These are phyloP conservation scores for Prunus kanzakura DNA, from an alignment of 306 rosid genomes.

Conservation along the genomic window DNA sequence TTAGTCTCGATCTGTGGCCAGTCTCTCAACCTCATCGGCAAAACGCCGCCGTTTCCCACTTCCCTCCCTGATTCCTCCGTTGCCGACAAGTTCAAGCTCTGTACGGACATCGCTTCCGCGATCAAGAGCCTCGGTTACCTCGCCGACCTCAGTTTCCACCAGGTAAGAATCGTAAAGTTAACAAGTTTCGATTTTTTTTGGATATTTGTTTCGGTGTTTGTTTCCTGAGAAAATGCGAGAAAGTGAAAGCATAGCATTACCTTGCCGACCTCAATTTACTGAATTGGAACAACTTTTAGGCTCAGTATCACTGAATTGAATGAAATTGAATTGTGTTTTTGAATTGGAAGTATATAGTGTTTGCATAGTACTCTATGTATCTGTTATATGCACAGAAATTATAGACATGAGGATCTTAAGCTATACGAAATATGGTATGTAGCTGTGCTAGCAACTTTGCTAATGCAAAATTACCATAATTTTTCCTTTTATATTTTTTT, in stretches of 20 bases:
- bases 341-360: neutral
- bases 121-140: conserved; percentile 46
- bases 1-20: conserved; percentile 51
- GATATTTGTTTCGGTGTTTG: conserved; percentile 9
- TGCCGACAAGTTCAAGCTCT: conserved; percentile 48
- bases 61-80: conserved; percentile 47
- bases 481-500: neutral
- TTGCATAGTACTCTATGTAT: neutral
- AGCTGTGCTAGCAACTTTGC: neutral
- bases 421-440: neutral
- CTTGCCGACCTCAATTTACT: too few relatives aligned
- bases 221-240: conserved; percentile 2
- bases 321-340: neutral
- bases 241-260: neutral
- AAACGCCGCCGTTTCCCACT: conserved; percentile 27
- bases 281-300: too few relatives aligned
- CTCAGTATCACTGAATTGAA: neutral
- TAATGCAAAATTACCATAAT: neutral
- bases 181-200: neutral
- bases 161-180: conserved; percentile 28
- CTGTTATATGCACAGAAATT: neutral
- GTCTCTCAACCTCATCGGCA: conserved; percentile 38
- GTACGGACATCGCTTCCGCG: conserved; percentile 42
- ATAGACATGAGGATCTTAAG: neutral
- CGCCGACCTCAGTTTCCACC: conserved; percentile 51